phyloP scores from a whole-genome alignment of 805 yeast species.

The Starmera caribaea region DNA sequence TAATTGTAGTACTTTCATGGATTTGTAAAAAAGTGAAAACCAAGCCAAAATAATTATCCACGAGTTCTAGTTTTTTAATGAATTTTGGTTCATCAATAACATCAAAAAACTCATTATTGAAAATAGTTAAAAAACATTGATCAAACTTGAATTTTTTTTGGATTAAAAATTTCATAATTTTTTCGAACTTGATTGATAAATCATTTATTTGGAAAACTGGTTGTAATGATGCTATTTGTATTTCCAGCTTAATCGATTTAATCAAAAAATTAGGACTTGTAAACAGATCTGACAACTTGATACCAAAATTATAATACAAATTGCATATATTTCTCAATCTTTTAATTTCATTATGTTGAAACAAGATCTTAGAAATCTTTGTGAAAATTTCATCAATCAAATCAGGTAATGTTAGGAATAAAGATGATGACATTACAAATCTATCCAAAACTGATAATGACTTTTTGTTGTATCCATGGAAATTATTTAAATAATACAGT shows the following conservation, averaged over 20 bases:
- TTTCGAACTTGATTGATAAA: conserved; percentile 23
- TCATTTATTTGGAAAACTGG: conserved; percentile 6
- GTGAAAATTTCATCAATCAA: conserved; percentile 7
- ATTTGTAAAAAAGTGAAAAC: conserved; percentile 3
- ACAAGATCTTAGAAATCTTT: conserved; percentile 14
- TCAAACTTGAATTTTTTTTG: not conserved
- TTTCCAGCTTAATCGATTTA: conserved; percentile 24
- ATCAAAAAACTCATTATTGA: conserved; percentile 8
- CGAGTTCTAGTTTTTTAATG: conserved; percentile 9
- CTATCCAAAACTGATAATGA: conserved; percentile 3
- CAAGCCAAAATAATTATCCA: conserved; percentile 6
- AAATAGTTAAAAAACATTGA: conserved; percentile 2
- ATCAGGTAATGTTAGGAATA: conserved; percentile 2
- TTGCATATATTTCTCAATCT: conserved; percentile 38
- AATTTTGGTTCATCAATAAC: conserved; percentile 3
- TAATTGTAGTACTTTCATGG: not conserved
- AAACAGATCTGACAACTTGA: conserved; percentile 5
- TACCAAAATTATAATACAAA: conserved; percentile 30
- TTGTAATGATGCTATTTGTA: conserved; percentile 10
- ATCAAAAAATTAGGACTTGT: conserved; percentile 14
- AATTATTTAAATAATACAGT: conserved; percentile 1
- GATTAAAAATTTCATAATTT: conserved; percentile 22
- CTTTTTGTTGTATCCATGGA: not conserved
- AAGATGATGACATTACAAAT: conserved; percentile 2
- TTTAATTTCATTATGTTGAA: conserved; percentile 20